Conservation (phyloP, 169 alveolate species). For the Plasmodium gonderi region DNA sequence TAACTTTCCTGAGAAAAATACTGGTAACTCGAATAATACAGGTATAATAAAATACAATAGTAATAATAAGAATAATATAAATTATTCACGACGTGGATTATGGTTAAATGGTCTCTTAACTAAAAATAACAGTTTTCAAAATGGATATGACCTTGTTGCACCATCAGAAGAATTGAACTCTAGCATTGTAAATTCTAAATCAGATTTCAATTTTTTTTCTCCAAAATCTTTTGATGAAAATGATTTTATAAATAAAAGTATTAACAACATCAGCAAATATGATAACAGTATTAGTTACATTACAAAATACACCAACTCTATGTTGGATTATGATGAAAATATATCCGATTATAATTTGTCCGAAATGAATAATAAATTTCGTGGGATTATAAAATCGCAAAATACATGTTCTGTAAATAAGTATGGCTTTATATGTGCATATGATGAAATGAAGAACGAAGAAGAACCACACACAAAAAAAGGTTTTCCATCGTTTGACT, state of each 20-base stretch:
- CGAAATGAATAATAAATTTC: not conserved
- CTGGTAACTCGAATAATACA: constrained; percentile 10
- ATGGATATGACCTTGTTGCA: not conserved
- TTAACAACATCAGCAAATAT: constrained; percentile 10
- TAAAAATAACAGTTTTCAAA: constrained; percentile 20
- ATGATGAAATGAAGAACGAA: constrained; percentile 22
- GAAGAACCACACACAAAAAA: constrained; percentile 1
- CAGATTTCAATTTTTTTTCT: constrained; percentile 13
- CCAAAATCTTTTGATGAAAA: constrained; percentile 54
- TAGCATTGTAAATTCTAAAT: constrained; percentile 18
- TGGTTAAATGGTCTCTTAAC: constrained; percentile 5
- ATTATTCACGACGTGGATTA: not conserved
- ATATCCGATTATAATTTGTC: constrained; percentile 28
- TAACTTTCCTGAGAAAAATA: constrained; percentile 34
- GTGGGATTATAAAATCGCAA: constrained; percentile 21
- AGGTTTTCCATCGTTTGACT: constrained; percentile 32
- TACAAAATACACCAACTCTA: constrained; percentile 16
- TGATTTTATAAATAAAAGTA: constrained; percentile 14
- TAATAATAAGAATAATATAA: constrained; percentile 1
- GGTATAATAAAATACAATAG: not conserved
- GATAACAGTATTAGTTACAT: constrained; percentile 4
- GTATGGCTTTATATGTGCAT: not conserved
- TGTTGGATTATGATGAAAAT: constrained; percentile 63
- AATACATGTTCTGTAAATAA: constrained; percentile 19
- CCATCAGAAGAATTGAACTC: constrained; percentile 44